A percentile compares a stretch with the other conserved stretches of the same genome.
Evolutionary conservation across 2,329 filamentous ascomycete genomes (phyloP).

Genomic region (Penicillium sp.): DNA sequence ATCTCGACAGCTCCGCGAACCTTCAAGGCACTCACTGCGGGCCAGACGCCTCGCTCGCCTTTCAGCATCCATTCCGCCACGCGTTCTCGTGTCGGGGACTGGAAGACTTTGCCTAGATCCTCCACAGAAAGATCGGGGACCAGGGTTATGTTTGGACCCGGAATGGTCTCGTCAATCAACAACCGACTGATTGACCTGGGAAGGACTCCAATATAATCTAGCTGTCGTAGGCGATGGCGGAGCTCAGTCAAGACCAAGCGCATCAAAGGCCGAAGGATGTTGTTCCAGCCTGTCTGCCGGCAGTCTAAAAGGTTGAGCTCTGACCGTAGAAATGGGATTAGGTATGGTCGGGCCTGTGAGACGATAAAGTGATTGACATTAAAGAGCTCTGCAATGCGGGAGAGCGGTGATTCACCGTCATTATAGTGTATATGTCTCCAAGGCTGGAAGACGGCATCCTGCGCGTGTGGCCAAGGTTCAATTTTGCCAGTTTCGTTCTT

Average conservation of each 20-base stretch:
- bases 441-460: slow-evolving; percentile 63
- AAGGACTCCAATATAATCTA: slow-evolving; percentile 73
- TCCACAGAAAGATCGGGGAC: slow-evolving; percentile 71
- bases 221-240: slow-evolving; percentile 74
- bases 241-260: slow-evolving; percentile 72
- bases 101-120: slow-evolving; percentile 77
- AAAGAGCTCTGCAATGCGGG: slow-evolving; percentile 75
- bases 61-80: slow-evolving; percentile 81
- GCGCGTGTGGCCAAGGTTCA: slow-evolving; percentile 65
- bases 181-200: slow-evolving; percentile 69
- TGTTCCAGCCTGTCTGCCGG: slow-evolving; percentile 57
- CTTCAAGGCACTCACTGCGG: slow-evolving; percentile 75
- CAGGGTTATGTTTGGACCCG: slow-evolving; percentile 73
- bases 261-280: slow-evolving; percentile 56
- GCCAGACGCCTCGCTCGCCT: slow-evolving; percentile 88
- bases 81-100: slow-evolving; percentile 72
- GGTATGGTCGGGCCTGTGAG: slow-evolving; percentile 84
- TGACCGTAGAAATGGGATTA: slow-evolving; percentile 78
- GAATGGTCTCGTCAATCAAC: slow-evolving; percentile 77
- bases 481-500: slow-evolving; percentile 72
- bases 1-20: slow-evolving; percentile 82
- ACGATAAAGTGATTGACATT: slow-evolving; percentile 96
- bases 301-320: slow-evolving; percentile 72
- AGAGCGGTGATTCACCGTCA: slow-evolving; percentile 65
- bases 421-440: slow-evolving; percentile 65